These are phyloP conservation scores for Aspergillus chevalieri DNA, from an alignment of 2,329 filamentous ascomycete species.

Conservation along the genomic window DNA sequence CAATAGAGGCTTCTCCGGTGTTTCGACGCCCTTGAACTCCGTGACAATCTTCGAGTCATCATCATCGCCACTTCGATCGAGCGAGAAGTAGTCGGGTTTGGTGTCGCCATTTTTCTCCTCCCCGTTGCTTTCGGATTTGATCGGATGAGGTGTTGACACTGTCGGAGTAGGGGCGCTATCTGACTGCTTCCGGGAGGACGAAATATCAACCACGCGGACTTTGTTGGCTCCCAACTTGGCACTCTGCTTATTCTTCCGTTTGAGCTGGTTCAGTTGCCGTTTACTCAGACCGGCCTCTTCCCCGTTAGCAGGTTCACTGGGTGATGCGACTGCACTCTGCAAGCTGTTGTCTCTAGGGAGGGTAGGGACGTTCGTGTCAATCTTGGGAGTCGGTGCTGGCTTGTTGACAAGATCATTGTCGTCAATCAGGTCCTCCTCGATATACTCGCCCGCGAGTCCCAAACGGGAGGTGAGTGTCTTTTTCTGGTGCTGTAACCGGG, in stretches of 20 bases:
- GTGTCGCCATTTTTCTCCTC: conserved; percentile 55
- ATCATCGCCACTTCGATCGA: conserved; percentile 73
- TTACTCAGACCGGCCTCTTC: conserved; percentile 77
- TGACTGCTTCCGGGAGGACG: conserved; percentile 62
- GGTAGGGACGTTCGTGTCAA: conserved; percentile 47
- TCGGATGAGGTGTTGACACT: conserved; percentile 48
- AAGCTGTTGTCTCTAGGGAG: conserved; percentile 39
- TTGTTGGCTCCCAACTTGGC: conserved; percentile 86
- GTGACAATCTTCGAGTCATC: conserved; percentile 89
- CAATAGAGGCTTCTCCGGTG: conserved; percentile 79
- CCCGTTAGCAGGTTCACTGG: conserved; percentile 44
- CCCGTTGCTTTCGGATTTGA: conserved; percentile 55
- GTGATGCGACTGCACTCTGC: conserved; percentile 41
- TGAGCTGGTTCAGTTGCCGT: conserved; percentile 87
- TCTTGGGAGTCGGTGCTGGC: conserved; percentile 40
- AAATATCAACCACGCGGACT: conserved; percentile 71
- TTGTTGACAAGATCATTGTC: conserved; percentile 52
- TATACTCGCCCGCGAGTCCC: conserved; percentile 75
- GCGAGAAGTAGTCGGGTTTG: conserved; percentile 78
- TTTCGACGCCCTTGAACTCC: conserved; percentile 81
- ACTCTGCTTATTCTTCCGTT: conserved; percentile 87
- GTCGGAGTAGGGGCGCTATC: conserved; percentile 56
- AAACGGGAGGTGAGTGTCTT: conserved; percentile 77
- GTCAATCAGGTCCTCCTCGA: conserved; percentile 75
- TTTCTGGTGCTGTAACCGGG: conserved; percentile 79